Evolutionary conservation across 2,329 filamentous ascomycete genomes (phyloP).

Genomic region (Dryadomyces quercus-mongolicae): DNA sequence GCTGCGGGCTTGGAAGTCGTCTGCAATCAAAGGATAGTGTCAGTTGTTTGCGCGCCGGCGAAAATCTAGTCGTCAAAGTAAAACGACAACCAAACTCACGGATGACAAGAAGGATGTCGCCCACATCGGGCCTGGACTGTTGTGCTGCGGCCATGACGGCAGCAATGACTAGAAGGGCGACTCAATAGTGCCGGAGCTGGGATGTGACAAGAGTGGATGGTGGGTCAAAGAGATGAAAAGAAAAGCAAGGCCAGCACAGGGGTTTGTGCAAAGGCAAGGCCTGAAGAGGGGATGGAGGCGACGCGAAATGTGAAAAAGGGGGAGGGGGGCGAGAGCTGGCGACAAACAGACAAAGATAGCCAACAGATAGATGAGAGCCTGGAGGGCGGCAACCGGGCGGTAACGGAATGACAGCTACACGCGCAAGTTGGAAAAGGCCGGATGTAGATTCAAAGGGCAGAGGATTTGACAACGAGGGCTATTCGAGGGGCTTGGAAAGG

Average conservation of each 20-base stretch:
- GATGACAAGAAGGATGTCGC: conserved; percentile 58
- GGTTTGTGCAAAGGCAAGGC: neutral
- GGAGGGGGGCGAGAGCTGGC: neutral
- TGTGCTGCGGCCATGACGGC: conserved; percentile 19
- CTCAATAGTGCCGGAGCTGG: neutral
- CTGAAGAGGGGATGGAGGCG: neutral
- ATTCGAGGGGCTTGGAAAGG: neutral
- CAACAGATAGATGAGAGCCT: neutral
- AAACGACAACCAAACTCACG: conserved; percentile 39
- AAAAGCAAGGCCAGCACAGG: neutral
- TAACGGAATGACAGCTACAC: neutral
- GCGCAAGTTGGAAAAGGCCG: conserved; percentile 4
- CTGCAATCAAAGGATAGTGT: conserved; percentile 28
- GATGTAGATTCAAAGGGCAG: neutral
- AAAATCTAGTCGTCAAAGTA: neutral
- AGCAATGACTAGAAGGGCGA: neutral
- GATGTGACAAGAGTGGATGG: neutral
- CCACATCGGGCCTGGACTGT: conserved; percentile 41
- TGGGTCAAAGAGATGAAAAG: neutral
- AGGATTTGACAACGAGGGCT: neutral
- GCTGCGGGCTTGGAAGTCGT: conserved; percentile 86
- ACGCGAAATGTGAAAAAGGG: neutral
- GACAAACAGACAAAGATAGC: neutral
- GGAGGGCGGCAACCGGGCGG: neutral
- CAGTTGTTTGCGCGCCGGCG: neutral